Percentiles rank a stretch among this genome's conserved stretches.
Conservation (phyloP, 305 asterid species). For the Rubia tinctorum region DNA sequence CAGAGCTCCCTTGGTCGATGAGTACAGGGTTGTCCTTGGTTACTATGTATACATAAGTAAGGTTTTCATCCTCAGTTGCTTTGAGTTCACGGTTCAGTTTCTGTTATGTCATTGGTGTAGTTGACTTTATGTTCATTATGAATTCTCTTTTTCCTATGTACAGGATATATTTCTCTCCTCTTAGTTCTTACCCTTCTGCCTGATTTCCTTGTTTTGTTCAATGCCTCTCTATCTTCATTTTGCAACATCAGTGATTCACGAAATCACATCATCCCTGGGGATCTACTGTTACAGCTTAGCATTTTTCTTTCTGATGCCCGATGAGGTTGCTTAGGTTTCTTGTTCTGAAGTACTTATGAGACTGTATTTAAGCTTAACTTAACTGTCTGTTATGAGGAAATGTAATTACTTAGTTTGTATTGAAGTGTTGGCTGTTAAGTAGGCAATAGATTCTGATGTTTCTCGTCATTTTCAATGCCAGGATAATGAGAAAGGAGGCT, state of each 20-base stretch:
- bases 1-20: conserved; percentile 87
- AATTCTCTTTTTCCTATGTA: not conserved
- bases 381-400: not conserved
- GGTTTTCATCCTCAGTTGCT: conserved; percentile 9
- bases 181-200: not conserved
- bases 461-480: conserved; percentile 28
- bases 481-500: conserved; percentile 97
- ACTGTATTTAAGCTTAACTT: not conserved
- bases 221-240: conserved; percentile 72
- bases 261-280: conserved; percentile 86
- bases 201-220: conserved; percentile 23
- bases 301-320: not conserved
- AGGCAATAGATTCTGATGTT: conserved; percentile 7
- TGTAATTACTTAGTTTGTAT: not conserved
- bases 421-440: not conserved
- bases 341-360: not conserved
- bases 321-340: not conserved
- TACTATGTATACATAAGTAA: conserved; percentile 63
- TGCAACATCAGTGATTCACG: conserved; percentile 77
- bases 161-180: not conserved
- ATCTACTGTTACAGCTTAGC: conserved; percentile 86
- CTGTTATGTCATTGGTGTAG: not conserved
- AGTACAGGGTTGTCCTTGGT: conserved; percentile 81
- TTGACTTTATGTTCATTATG: too few species aligned
- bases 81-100: not conserved